Conservation (phyloP, 2,329 filamentous ascomycete species). For the Trichocomaceae sp. region DNA sequence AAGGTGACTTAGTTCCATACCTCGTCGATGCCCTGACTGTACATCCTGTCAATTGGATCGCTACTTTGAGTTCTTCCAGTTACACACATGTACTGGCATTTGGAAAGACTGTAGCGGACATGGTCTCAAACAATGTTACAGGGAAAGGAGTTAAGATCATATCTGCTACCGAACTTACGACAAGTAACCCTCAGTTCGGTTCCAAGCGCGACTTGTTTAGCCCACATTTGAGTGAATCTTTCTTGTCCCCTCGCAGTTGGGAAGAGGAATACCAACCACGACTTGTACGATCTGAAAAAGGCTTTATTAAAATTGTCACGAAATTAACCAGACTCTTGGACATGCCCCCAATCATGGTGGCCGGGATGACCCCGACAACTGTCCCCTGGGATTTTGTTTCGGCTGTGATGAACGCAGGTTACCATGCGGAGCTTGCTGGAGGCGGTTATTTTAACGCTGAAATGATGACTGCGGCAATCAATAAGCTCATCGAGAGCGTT, state of each 20-base stretch:
- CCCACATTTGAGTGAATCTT: background rate
- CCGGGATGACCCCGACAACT: slow-evolving; percentile 87
- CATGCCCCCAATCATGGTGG: slow-evolving; percentile 78
- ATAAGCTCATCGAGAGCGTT: slow-evolving; percentile 51
- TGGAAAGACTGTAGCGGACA: background rate
- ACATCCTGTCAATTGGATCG: slow-evolving; percentile 1
- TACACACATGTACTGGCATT: background rate
- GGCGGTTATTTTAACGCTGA: slow-evolving; percentile 71
- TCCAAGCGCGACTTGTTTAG: background rate
- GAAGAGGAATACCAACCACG: slow-evolving; percentile 60
- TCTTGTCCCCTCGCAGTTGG: background rate
- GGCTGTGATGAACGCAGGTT: slow-evolving; percentile 89
- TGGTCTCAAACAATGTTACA: background rate
- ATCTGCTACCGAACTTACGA: background rate
- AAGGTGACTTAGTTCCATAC: background rate
- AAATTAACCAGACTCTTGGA: slow-evolving; percentile 90
- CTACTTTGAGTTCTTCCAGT: background rate
- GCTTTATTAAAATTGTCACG: slow-evolving; percentile 86
- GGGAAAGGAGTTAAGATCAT: background rate
- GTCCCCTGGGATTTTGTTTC: slow-evolving; percentile 88
- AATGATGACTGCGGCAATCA: slow-evolving; percentile 40
- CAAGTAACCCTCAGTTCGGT: background rate
- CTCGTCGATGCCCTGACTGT: background rate
- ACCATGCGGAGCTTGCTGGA: slow-evolving; percentile 82
- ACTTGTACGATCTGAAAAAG: slow-evolving; percentile 77